These are phyloP conservation scores for Fusarium sp. DNA, from an alignment of 2,329 filamentous ascomycete genomes.

Conservation along the genomic window DNA sequence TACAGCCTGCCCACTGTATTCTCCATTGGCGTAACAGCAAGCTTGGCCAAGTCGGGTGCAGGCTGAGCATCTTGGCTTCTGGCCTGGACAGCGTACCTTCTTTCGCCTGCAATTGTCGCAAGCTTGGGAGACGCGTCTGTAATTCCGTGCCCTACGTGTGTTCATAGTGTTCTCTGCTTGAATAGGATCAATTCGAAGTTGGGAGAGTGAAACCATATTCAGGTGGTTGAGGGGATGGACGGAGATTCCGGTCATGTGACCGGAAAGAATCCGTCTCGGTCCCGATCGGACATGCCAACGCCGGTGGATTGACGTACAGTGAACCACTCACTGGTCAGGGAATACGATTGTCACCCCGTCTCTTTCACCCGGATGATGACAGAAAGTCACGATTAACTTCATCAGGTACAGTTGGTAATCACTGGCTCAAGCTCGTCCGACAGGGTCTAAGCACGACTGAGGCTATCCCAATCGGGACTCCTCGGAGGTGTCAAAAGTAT, in stretches of 20 bases:
- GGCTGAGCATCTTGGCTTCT: conserved; percentile 29
- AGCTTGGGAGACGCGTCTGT: background rate
- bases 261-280: background rate
- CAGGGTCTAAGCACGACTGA: background rate
- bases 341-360: background rate
- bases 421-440: background rate
- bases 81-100: conserved; percentile 31
- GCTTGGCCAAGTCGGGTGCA: conserved; percentile 19
- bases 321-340: background rate
- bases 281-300: background rate
- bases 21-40: conserved; percentile 6
- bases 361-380: background rate
- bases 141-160: background rate
- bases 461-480: background rate
- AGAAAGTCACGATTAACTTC: background rate
- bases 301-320: background rate
- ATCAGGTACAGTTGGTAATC: background rate
- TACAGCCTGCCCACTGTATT: background rate
- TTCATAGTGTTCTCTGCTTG: background rate
- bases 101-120: conserved; percentile 14
- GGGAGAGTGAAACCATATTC: background rate
- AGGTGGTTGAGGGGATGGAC: background rate
- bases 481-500: background rate
- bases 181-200: background rate
- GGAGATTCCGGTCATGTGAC: background rate